These are phyloP conservation scores for Rhizopus arrhizus DNA, from an alignment of 371 early-diverging fungal genomes.

Conservation along the genomic window DNA sequence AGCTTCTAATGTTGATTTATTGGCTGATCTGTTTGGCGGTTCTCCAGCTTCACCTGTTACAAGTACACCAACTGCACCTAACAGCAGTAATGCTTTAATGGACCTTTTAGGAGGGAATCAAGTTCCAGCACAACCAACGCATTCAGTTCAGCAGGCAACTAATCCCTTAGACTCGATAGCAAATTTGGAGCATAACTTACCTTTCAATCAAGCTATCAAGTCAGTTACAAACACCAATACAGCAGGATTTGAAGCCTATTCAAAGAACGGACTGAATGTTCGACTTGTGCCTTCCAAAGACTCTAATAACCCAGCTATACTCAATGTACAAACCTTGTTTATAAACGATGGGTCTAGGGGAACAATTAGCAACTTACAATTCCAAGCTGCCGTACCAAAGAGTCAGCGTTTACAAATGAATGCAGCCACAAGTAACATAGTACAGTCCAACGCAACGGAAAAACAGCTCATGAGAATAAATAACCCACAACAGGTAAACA, in stretches of 20 bases:
- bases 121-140: too few relatives aligned
- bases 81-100: conserved; percentile 29
- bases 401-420: conserved; percentile 84
- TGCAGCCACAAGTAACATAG: conserved; percentile 68
- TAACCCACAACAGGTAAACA: conserved; percentile 79
- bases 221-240: too few relatives aligned
- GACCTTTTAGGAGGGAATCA: conserved; percentile 32
- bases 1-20: conserved; percentile 62
- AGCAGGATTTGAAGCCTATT: conserved; percentile 66
- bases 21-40: conserved; percentile 83
- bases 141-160: conserved; percentile 19
- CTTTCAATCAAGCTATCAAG: conserved; percentile 2
- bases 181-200: conserved; percentile 1
- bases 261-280: conserved; percentile 75
- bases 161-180: not conserved
- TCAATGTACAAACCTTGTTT: conserved; percentile 74
- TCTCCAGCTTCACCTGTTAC: conserved; percentile 24
- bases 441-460: conserved; percentile 65
- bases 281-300: conserved; percentile 70
- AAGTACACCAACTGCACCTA: conserved; percentile 22
- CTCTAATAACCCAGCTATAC: conserved; percentile 56
- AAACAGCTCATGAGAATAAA: conserved; percentile 83
- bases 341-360: conserved; percentile 55
- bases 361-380: conserved; percentile 61
- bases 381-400: conserved; percentile 94